Conservation (phyloP, 2,329 filamentous ascomycete species). For the Calonectria henricotiae region DNA sequence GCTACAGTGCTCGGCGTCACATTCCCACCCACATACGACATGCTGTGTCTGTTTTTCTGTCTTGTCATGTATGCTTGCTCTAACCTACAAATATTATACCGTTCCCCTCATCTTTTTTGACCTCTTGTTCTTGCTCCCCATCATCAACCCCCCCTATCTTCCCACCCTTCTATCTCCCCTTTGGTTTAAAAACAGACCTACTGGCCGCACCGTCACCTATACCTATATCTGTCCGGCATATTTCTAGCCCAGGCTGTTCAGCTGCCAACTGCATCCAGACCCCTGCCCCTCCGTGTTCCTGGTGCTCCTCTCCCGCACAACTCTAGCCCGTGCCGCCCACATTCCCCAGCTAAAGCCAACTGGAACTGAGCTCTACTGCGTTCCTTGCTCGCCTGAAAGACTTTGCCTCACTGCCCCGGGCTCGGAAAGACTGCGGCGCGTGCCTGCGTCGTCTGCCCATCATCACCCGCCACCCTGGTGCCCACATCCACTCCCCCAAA, state of each 20-base stretch:
- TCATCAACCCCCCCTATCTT: background rate
- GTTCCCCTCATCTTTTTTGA: conserved; percentile 2
- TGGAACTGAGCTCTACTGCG: conserved; percentile 10
- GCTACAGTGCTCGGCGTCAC: conserved; percentile 29
- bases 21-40: conserved; percentile 29
- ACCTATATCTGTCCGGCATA: conserved; percentile 1
- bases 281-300: conserved; percentile 16
- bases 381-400: conserved; percentile 24
- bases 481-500: conserved; percentile 17
- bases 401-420: conserved; percentile 13
- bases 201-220: conserved; percentile 10
- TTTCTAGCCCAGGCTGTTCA: conserved; percentile 6
- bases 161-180: background rate
- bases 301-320: conserved; percentile 4
- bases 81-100: conserved; percentile 35
- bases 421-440: conserved; percentile 15
- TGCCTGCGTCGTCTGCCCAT: conserved; percentile 22
- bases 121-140: background rate
- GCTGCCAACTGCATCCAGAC: conserved; percentile 22
- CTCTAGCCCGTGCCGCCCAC: conserved; percentile 20
- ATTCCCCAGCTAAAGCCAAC: conserved; percentile 9
- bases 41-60: background rate
- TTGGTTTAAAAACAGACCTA: background rate
- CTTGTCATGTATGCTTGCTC: conserved; percentile 7
- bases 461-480: conserved; percentile 15